Evolutionary conservation across 148 eudicot genomes (phyloP).

Genomic region (Rhododendron mucronatum): DNA sequence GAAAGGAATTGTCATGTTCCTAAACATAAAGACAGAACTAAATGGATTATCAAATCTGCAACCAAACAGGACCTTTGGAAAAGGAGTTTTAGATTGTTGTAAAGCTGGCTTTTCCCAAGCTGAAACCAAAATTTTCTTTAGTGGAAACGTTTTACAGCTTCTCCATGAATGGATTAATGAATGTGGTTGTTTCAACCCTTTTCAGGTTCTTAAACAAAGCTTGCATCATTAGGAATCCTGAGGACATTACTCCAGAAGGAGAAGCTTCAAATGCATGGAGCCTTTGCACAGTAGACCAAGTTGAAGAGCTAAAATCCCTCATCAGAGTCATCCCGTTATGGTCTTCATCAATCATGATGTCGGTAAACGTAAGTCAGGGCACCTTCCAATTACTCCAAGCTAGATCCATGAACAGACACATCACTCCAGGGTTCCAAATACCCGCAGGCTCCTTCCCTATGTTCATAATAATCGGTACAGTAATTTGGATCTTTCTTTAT

Average conservation of each 20-base stretch:
- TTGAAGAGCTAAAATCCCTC: background rate
- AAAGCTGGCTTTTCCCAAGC: background rate
- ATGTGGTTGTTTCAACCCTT: background rate
- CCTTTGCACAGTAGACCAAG: background rate
- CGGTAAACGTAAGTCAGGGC: background rate
- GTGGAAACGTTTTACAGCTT: background rate
- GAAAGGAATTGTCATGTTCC: background rate
- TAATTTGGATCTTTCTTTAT: slow-evolving; percentile 61
- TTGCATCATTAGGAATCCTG: slow-evolving; percentile 49
- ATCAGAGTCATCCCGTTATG: background rate
- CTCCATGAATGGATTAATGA: background rate
- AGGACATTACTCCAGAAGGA: slow-evolving; percentile 43
- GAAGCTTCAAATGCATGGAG: slow-evolving; percentile 16
- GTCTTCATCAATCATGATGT: background rate
- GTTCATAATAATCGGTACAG: slow-evolving; percentile 48
- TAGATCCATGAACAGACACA: slow-evolving; percentile 1
- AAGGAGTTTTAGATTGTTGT: background rate
- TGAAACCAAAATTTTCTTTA: background rate
- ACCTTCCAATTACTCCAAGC: background rate
- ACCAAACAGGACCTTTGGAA: background rate
- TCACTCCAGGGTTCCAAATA: slow-evolving; percentile 48
- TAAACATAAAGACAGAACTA: background rate
- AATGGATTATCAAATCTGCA: background rate
- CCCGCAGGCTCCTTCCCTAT: slow-evolving; percentile 72
- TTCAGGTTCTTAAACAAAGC: slow-evolving; percentile 15